Evolutionary conservation across 176 grass and related monocot genomes (phyloP).

Genomic region (Musa acuminata): DNA sequence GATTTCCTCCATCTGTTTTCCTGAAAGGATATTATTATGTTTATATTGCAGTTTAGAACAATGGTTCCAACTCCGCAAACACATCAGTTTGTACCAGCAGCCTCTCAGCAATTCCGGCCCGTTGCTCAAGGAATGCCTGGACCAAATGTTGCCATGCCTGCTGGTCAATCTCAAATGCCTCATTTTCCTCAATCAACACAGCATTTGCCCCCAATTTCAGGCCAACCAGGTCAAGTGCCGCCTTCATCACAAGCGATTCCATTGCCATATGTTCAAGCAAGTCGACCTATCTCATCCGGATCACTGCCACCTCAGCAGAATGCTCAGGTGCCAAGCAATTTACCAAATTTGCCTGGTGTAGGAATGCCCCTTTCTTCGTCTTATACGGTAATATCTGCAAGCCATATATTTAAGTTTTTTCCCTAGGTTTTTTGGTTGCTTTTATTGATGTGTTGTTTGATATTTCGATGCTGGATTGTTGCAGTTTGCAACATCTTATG

Average conservation of each 20-base stretch:
- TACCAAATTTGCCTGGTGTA: slow-evolving; percentile 8
- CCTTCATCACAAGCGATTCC: slow-evolving; percentile 54
- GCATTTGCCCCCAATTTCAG: slow-evolving; percentile 6
- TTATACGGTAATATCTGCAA: slow-evolving; percentile 10
- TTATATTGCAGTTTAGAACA: slow-evolving; percentile 57
- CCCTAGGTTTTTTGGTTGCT: background rate
- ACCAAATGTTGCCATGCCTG: slow-evolving; percentile 12
- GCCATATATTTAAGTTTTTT: background rate
- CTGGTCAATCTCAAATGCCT: slow-evolving; percentile 13
- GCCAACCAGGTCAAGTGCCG: slow-evolving; percentile 28
- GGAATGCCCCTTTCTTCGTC: slow-evolving; percentile 20
- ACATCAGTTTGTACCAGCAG: slow-evolving; percentile 44
- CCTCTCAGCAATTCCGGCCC: slow-evolving; percentile 44
- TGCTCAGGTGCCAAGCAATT: slow-evolving; percentile 10
- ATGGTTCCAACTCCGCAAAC: slow-evolving; percentile 34
- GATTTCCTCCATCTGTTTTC: slow-evolving; percentile 11
- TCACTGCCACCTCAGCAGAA: slow-evolving; percentile 6
- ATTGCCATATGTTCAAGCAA: slow-evolving; percentile 47
- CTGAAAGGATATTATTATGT: slow-evolving; percentile 13
- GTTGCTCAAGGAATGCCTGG: slow-evolving; percentile 43
- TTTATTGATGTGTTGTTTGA: slow-evolving; percentile 3
- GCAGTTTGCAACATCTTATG: slow-evolving; percentile 26
- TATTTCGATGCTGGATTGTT: background rate
- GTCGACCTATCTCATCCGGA: slow-evolving; percentile 39
- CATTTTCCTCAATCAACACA: slow-evolving; percentile 14